Base-by-base conservation (phyloP, 2,329 filamentous ascomycete species). In the Calonectria fujianensis region DNA sequence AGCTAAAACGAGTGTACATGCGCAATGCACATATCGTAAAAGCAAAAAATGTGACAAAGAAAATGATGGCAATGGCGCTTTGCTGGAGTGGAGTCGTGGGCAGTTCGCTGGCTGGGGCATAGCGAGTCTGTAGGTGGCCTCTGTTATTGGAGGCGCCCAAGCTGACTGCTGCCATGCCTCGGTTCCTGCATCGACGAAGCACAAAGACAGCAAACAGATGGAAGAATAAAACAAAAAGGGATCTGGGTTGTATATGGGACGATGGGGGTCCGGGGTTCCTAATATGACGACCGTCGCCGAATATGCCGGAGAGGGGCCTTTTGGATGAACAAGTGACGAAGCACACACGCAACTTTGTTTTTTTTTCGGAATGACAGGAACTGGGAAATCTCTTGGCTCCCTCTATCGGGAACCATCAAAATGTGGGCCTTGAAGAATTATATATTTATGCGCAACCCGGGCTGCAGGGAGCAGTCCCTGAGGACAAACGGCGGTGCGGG, bases 81-180 rank as follows among this genome's bases (percentile, higher is more conserved):
- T 79, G 78, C 64, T 80, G 78, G 0, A 76, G 63, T 1, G 70
- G 16, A 13, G 78, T 80, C 27, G 78, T 78, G 0, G 76, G 67
- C 24, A 79, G 31, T 16, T 78, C 29, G 3, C 63, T 69, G 24
- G 74, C 45, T 24, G 77, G 76, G 13, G 73, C 48, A 48, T 76
- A 79, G 8, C 70, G 75, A 35, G 66, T 31, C 52, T 51, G 51
- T 48, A 79, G 32, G 59, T 61, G 31, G 10, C 48, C 63, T 50
- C 59, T 59, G 3, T n/a, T 45, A n/a, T 18, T 14, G n/a, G 52
- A 24, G 32, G 45, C 29, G 27, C 45, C 71, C 24, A 63, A 37
- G 31, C 61, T 50, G 29, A 72, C 51, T 24, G 61, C 64, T 6
- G 29, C 51, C 51, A 73, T 72, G 14, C 24, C 57, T 41, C 24